Conservation (phyloP, 2,329 filamentous ascomycete species). For the Sarocladium kiliense region DNA sequence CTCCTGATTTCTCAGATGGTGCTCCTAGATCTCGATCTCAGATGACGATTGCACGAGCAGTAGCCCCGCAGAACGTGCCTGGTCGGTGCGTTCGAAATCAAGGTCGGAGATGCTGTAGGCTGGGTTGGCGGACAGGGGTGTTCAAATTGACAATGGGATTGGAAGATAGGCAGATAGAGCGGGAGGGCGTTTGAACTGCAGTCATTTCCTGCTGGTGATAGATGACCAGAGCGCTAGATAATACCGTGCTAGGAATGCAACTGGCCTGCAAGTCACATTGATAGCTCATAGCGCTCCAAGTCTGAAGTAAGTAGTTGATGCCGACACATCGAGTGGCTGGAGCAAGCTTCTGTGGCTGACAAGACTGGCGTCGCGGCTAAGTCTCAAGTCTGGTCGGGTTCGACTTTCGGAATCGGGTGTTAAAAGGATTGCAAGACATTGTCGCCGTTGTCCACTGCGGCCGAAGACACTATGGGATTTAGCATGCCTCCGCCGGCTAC, state of each 20-base stretch:
- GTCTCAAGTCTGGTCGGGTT: not conserved
- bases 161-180: not conserved
- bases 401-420: not conserved
- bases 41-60: not conserved
- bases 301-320: too few species aligned
- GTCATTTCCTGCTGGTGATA: not conserved
- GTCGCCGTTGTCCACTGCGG: not conserved
- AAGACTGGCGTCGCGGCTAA: not conserved
- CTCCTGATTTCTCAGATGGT: not conserved
- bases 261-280: too few species aligned
- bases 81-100: conserved; percentile 7
- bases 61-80: not conserved
- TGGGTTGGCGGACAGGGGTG: not conserved
- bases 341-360: not conserved
- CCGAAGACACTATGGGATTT: not conserved
- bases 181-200: too few species aligned
- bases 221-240: too few species aligned
- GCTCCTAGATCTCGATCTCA: conserved; percentile 4
- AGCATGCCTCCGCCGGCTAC: not conserved
- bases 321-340: not conserved
- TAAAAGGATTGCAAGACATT: not conserved
- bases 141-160: not conserved
- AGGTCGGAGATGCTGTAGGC: not conserved
- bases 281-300: too few species aligned
- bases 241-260: too few species aligned